Evolutionary conservation across 306 rosid genomes (phyloP), one percentile per base, ranked within the genome.

Genomic region (Cucurbita ficifolia): DNA sequence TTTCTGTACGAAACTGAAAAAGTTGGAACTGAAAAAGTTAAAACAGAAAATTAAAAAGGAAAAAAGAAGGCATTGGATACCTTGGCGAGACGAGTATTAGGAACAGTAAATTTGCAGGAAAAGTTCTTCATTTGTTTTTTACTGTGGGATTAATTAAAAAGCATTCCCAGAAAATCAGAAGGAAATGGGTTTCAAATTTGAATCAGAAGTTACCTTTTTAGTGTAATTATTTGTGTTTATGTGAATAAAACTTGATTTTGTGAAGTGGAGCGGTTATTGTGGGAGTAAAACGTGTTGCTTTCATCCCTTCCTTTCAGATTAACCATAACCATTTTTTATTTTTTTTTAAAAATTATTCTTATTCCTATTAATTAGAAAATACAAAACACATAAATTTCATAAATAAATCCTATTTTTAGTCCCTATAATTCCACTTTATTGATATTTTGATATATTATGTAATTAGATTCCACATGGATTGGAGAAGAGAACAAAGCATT

Each of bases 181-280:
- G 13, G 2, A 18, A 2, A 67, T 67, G 21, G 73, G 21, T 67
- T 59, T 57, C 63, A 10, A 24, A 57, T 29, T 29, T 29, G 33
- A 29, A 29, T 29, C 33, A 29, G 33, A 29, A 29, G 33, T 29
- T 29, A 29, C 33, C 33, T 29, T 29, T 64, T 65, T 65, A 39
- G 10, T 67, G 50, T 6, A 43, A 45, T 43, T 2, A 22, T 68
- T 68, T 45, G 56, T 42, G 39, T 46, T 22, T 67, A 6, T 67
- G 39, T 78, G 78, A 70, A 38, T 78, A 24, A 72, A 59, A 38
- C 76, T 72, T 49, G 16, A 70, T 78, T 45, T 64, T 65, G 54
- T 55, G 55, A 63, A 73, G 65, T 35, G 61, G 79, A 76, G 72
- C 83, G 86, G 64, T 73, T 76, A 81, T 77, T 53, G 4, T 77